A percentile compares a stretch with the other conserved stretches of the same genome.
phyloP scores from a whole-genome alignment of 2,329 filamentous ascomycete species.

The Ophiostoma sp. region DNA sequence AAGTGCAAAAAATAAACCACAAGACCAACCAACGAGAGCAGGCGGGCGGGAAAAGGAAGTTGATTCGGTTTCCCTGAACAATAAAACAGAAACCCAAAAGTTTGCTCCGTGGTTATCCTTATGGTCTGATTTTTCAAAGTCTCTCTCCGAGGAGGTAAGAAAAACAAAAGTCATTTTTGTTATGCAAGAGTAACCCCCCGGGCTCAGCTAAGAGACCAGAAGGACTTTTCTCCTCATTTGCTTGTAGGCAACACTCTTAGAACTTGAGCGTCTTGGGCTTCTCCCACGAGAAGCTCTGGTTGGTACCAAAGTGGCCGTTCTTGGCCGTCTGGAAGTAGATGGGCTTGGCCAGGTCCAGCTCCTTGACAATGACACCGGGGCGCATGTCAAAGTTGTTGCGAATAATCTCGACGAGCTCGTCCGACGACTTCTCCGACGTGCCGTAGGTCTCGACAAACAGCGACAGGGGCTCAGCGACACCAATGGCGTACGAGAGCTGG shows the following conservation, averaged over 20 bases:
- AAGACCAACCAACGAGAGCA: conserved; percentile 6
- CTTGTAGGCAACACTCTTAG: conserved; percentile 55
- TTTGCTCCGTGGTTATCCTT: background rate
- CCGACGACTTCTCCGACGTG: conserved; percentile 83
- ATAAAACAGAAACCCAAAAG: background rate
- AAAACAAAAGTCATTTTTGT: conserved; percentile 17
- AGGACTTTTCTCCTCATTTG: background rate
- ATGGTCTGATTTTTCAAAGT: background rate
- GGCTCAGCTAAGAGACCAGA: background rate
- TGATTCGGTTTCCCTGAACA: conserved; percentile 15
- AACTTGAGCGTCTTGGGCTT: conserved; percentile 92
- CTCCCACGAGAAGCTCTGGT: conserved; percentile 98
- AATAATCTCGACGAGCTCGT: conserved; percentile 95
- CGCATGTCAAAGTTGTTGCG: conserved; percentile 95
- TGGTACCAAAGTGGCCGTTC: conserved; percentile 97
- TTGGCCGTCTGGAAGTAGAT: conserved; percentile 99
- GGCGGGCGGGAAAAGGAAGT: conserved; percentile 20
- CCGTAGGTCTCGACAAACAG: conserved; percentile 98
- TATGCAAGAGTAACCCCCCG: background rate
- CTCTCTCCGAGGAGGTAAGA: background rate
- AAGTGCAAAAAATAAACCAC: background rate
- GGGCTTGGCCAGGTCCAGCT: conserved; percentile 90
- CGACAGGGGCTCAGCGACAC: conserved; percentile 95
- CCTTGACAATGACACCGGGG: conserved; percentile 97
- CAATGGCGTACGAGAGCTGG: conserved; percentile 98